Conservation (phyloP, 305 asterid genomes). For the Solanum hybrid region DNA sequence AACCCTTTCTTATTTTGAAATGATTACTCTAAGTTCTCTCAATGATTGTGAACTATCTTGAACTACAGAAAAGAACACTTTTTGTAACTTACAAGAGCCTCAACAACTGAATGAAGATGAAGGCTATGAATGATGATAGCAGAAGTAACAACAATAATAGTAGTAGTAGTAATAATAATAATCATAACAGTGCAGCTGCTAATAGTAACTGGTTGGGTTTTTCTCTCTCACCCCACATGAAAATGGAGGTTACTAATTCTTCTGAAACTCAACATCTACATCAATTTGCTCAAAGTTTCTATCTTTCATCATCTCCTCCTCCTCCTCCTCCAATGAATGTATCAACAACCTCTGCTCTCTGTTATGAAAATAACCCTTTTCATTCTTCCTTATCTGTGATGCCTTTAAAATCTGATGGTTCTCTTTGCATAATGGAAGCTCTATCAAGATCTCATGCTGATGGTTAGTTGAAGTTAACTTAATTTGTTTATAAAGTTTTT, state of each 20-base stretch:
- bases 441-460: conserved; percentile 11
- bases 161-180: neutral
- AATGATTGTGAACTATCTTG: conserved; percentile 51
- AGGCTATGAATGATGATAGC: conserved; percentile 35
- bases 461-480: neutral
- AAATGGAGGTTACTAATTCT: conserved; percentile 44
- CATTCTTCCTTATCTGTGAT: conserved; percentile 7
- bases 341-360: neutral
- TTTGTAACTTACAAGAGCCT: conserved; percentile 1
- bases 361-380: conserved; percentile 4
- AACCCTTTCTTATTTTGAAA: conserved; percentile 18
- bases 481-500: neutral
- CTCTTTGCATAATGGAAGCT: conserved; percentile 18
- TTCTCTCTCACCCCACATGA: conserved; percentile 63
- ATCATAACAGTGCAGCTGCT: neutral
- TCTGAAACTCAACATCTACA: conserved; percentile 6
- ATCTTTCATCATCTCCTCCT: conserved; percentile 20
- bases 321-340: conserved; percentile 3
- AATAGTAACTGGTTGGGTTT: conserved; percentile 59
- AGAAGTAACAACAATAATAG: conserved; percentile 11
- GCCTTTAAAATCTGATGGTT: conserved; percentile 14
- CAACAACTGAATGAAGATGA: conserved; percentile 29
- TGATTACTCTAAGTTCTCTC: conserved; percentile 44
- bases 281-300: conserved; percentile 22
- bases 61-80: conserved; percentile 12